Evolutionary conservation across 1,284 basidiomycete species (phyloP), one percentile per base, ranked within the genome.

Genomic region (Sporisorium scitamineum): DNA sequence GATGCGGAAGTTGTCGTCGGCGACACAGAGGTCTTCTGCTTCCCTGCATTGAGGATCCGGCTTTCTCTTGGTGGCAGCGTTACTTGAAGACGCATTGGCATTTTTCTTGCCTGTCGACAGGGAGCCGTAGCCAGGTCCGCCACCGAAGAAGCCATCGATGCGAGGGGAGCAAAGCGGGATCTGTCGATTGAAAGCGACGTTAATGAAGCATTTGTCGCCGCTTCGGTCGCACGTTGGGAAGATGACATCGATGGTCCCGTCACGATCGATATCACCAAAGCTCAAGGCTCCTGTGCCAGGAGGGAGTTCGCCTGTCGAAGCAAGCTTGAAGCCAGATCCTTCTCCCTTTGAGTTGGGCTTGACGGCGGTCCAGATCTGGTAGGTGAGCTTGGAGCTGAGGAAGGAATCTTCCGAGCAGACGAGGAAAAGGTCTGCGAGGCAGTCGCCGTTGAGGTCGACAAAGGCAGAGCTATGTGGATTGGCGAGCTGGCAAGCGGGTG

Each of bases 401-500:
- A 69, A 62, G 13, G 62, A 62, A 45, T 87, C 85, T 18, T 88
- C 87, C 54, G 91, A 88, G 85, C 97, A 99, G 18, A 94, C 90
- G 10, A 99, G 88, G 83, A 99, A 96, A 5, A 99, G 87, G 80
- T 99, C 96, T 91, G 80, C 94, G 7, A 97, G 88, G 85, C 97
- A 99, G 85, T 99, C 96, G 14, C 96, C 96, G 77, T 99, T 91
- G 53, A 99, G 87, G 84, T 99, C 96, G 18, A 98, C 89, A n/a
- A 94, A 92, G 0, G 95, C 94, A 84, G 95, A 97, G 83, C 92
- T 95, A 85, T 99, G 97, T 1, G 95, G 95, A 76, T 92, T 90
- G 3, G 93, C 90, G 13, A 96, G 85, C 14, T 88, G 89, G 86
- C 97, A 99, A 20, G 66, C 54, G 1, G 80, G 76, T 26, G 63